Conservation (phyloP, 352 stramenopile species). For the Globisporangium cylindrosporum region DNA sequence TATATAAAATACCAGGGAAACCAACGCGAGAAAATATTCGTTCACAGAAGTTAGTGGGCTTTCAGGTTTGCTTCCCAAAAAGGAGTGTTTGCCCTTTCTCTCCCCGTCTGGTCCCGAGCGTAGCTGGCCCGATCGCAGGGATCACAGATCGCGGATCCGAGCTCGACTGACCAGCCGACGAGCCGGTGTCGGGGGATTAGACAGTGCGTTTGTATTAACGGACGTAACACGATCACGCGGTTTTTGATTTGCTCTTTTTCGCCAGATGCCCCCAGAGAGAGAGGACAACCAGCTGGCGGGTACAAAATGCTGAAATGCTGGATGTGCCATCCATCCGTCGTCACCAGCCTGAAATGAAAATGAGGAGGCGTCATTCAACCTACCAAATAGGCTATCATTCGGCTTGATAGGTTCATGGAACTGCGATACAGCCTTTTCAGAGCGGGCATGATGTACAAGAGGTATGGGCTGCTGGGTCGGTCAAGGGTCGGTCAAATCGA, state of each 20-base stretch:
- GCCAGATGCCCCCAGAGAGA: neutral
- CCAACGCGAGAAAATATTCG: no score
- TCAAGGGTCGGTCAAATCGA: neutral
- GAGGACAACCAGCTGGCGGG: neutral
- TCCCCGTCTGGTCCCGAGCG: neutral
- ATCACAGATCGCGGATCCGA: no score
- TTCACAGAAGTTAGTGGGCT: no score
- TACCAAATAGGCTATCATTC: neutral
- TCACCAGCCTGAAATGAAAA: neutral
- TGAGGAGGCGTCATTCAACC: neutral
- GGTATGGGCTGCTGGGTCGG: no score
- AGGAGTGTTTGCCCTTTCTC: neutral
- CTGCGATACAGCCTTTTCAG: neutral
- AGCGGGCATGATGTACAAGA: neutral
- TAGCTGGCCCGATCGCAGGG: neutral
- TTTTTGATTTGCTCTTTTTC: neutral
- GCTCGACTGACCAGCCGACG: neutral
- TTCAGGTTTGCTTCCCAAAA: neutral
- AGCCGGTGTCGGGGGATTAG: neutral
- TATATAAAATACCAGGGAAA: neutral
- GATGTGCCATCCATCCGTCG: neutral
- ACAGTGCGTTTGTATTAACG: conserved; percentile 1
- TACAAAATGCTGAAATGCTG: neutral
- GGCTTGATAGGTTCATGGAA: neutral
- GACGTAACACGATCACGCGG: neutral